phyloP scores from a whole-genome alignment of 169 alveolate species.

The Plasmodium ovale region DNA sequence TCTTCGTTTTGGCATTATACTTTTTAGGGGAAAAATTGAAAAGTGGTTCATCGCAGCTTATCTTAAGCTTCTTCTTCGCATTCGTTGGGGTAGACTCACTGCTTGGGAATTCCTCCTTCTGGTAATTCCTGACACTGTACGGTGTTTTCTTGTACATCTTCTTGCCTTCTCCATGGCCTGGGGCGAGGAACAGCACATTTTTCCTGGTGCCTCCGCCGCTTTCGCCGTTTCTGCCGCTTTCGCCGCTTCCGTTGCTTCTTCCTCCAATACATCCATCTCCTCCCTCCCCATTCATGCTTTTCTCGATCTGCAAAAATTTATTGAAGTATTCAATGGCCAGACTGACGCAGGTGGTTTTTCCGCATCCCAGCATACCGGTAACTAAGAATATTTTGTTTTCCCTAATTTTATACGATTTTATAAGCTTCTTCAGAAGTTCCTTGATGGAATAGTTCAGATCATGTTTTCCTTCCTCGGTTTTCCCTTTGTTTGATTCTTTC shows the following conservation, averaged over 20 bases:
- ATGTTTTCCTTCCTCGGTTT: background rate
- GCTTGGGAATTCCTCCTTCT: background rate
- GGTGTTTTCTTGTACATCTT: conserved; percentile 63
- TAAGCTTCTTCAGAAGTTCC: conserved; percentile 43
- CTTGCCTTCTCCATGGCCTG: conserved; percentile 6
- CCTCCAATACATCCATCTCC: no score
- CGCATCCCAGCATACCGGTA: conserved; percentile 64
- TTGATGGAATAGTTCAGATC: conserved; percentile 51
- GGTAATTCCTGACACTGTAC: conserved; percentile 12
- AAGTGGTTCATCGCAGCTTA: conserved; percentile 47
- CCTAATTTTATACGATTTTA: conserved; percentile 54
- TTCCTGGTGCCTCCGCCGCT: background rate
- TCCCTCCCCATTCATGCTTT: conserved; percentile 10
- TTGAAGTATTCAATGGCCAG: conserved; percentile 62
- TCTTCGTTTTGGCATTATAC: background rate
- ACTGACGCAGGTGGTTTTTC: conserved; percentile 65
- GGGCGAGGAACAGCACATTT: conserved; percentile 22
- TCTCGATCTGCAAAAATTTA: conserved; percentile 65
- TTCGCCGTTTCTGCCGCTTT: conserved; percentile 42
- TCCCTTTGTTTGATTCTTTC: background rate
- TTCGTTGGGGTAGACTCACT: conserved; percentile 2
- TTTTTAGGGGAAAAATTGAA: conserved; percentile 62
- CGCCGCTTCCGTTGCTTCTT: no score
- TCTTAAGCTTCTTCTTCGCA: conserved; percentile 12
- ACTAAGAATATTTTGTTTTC: conserved; percentile 62